Evolutionary conservation across 2,329 filamentous ascomycete species (phyloP).

Genomic region (Sporothrix protearum): DNA sequence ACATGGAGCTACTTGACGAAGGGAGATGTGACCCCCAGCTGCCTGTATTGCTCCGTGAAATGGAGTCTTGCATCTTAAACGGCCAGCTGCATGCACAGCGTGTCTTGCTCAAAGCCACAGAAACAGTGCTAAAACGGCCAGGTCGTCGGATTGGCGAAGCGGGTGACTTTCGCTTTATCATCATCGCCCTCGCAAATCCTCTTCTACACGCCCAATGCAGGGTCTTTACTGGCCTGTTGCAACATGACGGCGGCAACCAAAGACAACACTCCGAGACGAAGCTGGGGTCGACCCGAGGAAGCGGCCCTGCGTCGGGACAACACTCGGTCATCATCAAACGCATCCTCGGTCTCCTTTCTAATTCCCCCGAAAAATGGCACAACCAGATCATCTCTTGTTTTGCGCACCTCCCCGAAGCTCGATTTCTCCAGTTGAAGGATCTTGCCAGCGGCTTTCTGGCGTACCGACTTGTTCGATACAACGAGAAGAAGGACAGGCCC

Average conservation of each 20-base stretch:
- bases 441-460: constrained; percentile 75
- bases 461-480: constrained; percentile 70
- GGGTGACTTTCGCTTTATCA: constrained; percentile 69
- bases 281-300: constrained; percentile 31
- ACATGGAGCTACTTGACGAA: constrained; percentile 49
- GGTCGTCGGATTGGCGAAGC: constrained; percentile 64
- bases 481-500: constrained; percentile 60
- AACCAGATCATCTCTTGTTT: constrained; percentile 76
- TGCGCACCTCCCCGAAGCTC: constrained; percentile 61
- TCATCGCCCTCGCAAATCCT: constrained; percentile 77
- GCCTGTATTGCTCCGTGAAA: constrained; percentile 37
- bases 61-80: constrained; percentile 48
- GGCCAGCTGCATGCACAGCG: constrained; percentile 68
- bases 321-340: constrained; percentile 84
- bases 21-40: constrained; percentile 36
- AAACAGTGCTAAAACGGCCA: constrained; percentile 75
- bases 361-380: constrained; percentile 71
- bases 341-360: constrained; percentile 73
- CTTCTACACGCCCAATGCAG: constrained; percentile 54
- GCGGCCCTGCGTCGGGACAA: constrained; percentile 54
- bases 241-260: constrained; percentile 29
- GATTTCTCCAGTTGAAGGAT: constrained; percentile 72
- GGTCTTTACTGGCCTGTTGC: constrained; percentile 41
- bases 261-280: background rate
- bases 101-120: constrained; percentile 71